Evolutionary conservation across 371 early-diverging fungal genomes (phyloP).

Genomic region (Mucor irregularis): DNA sequence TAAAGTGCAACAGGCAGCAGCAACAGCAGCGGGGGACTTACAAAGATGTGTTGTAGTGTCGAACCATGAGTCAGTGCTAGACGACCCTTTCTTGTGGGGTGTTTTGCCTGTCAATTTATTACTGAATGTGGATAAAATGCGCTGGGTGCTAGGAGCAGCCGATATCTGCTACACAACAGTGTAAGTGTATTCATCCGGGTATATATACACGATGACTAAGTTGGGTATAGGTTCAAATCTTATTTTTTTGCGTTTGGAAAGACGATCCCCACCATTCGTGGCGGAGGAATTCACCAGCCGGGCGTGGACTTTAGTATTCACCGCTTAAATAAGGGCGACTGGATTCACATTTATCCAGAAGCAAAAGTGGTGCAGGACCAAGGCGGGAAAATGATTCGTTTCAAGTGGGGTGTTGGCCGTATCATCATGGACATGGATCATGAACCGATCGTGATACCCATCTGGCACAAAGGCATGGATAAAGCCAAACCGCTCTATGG

Average conservation of each 20-base stretch:
- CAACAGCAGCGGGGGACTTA: too few relatives aligned
- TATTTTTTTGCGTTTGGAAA: constrained; percentile 80
- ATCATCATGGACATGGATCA: constrained; percentile 74
- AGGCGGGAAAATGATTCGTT: constrained; percentile 59
- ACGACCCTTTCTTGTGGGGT: constrained; percentile 88
- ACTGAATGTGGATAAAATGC: constrained; percentile 53
- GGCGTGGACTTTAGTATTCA: constrained; percentile 75
- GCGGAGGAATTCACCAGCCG: constrained; percentile 85
- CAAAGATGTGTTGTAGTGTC: constrained; percentile 29
- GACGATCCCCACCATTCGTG: constrained; percentile 82
- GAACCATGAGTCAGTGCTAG: constrained; percentile 61
- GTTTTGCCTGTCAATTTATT: constrained; percentile 57
- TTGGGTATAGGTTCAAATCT: constrained; percentile 47
- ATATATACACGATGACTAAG: neutral
- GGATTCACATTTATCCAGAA: constrained; percentile 88
- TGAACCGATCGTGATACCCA: constrained; percentile 70
- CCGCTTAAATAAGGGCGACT: constrained; percentile 30
- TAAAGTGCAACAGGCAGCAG: too few relatives aligned
- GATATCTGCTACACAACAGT: constrained; percentile 81
- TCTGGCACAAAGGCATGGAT: constrained; percentile 68
- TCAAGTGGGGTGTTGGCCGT: constrained; percentile 89
- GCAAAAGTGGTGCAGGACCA: constrained; percentile 82
- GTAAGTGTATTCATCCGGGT: constrained; percentile 39
- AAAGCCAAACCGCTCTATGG: constrained; percentile 53
- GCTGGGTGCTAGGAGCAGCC: constrained; percentile 87